These are phyloP conservation scores for Fomitiporia mediterranea DNA, from an alignment of 1,284 basidiomycete species.

Conservation along the genomic window DNA sequence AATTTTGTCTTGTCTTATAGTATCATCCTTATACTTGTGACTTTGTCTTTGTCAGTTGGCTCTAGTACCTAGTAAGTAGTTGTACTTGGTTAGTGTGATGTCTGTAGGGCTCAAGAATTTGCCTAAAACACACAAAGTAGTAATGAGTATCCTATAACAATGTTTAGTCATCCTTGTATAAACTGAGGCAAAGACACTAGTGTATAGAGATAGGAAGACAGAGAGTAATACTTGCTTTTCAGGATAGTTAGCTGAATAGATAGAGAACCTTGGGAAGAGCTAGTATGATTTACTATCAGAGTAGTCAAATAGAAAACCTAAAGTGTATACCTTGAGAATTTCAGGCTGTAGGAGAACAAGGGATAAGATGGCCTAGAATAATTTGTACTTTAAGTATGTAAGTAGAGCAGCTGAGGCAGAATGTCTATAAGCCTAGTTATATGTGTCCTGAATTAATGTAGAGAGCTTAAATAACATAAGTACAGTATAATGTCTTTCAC, in stretches of 20 bases:
- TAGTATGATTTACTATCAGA: conserved; percentile 29
- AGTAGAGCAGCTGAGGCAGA: conserved; percentile 20
- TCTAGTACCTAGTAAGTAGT: conserved; percentile 25
- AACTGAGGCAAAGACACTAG: background rate
- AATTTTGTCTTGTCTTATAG: conserved; percentile 10
- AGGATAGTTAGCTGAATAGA: conserved; percentile 39
- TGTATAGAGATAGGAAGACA: background rate
- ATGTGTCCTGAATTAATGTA: conserved; percentile 21
- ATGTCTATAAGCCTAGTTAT: background rate
- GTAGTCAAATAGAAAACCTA: conserved; percentile 30
- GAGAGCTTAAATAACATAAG: conserved; percentile 23
- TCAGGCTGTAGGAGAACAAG: conserved; percentile 24
- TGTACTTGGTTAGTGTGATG: conserved; percentile 21
- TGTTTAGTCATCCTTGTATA: background rate
- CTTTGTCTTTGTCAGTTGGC: conserved; percentile 20
- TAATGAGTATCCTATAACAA: conserved; percentile 28
- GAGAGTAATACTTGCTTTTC: conserved; percentile 32
- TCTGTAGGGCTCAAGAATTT: conserved; percentile 30
- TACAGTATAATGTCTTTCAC: conserved; percentile 4
- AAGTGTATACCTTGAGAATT: conserved; percentile 29
- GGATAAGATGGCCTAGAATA: conserved; percentile 32
- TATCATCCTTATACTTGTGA: conserved; percentile 1
- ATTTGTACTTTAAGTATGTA: conserved; percentile 30
- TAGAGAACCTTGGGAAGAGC: conserved; percentile 32
- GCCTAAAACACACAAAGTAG: conserved; percentile 27